Evolutionary conservation across 768 basidiomycete genomes (phyloP), one percentile per base, ranked within the genome.

Genomic region (Mycena maculata): DNA sequence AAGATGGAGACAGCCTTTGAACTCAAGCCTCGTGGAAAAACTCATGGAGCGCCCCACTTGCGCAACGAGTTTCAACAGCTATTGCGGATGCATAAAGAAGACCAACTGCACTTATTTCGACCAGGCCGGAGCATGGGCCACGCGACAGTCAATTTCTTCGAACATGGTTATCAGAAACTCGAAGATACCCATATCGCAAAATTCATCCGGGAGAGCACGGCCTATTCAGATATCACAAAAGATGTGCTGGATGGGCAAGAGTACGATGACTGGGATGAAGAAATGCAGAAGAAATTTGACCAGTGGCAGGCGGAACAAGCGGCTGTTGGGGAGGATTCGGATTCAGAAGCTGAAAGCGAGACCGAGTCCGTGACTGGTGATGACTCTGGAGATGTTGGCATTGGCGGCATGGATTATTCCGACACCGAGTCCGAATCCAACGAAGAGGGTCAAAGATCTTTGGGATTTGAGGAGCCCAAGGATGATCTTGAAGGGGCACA

Each of bases 11-110:
- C 23, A 3, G 55, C 44, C 2, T 62, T 63, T 33, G 60, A 62
- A 6, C 42, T 68, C 31, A 54, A 50, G 20, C n/a, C 20, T 2
- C 56, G 64, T 2, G 44, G 64, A 9, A 65, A 65, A n/a, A 53
- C 27, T 2, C 64, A 65, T 39, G 18, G 4, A 4, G 22, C 31
- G 8, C 56, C 64, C 16, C 64, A 65, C 47, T 47, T 65, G 31
- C 64, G 57, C 3, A 59, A 48, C 36, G 64, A 65, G 36, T 59
- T 53, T 49, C 33, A 50, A 31, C 53, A 57, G 41, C 64, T 65
- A 5, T 44, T 65, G 15, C 44, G 54, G 18, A 36, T 58, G 33
- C 36, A 44, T 28, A 36, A 44, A 22, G 64, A 58, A n/a, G 64
- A 65, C 13, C 56, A 36, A 36, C 33, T 64, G 18, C 52, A 64